Evolutionary conservation across 768 basidiomycete species (phyloP).

Genomic region (Kwoniella dendrophila): DNA sequence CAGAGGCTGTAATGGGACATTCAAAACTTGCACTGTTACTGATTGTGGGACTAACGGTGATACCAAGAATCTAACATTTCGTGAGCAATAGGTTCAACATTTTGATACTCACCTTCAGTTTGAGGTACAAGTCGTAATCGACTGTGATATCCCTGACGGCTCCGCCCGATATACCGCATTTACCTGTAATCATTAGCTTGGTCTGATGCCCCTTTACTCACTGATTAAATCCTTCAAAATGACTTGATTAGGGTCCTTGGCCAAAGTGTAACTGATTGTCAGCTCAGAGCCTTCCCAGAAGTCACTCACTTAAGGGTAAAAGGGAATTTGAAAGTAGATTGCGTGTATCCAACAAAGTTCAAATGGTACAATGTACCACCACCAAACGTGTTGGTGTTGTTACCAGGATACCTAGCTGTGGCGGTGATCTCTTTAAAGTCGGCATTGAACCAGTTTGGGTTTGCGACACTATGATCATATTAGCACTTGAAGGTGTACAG

Average conservation of each 20-base stretch:
- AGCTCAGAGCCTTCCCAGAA: background rate
- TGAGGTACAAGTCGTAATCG: conserved; percentile 52
- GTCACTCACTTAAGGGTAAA: conserved; percentile 48
- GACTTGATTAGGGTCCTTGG: conserved; percentile 47
- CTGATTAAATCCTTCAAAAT: conserved; percentile 52
- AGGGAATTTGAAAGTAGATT: conserved; percentile 52
- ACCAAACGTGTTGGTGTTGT: conserved; percentile 42
- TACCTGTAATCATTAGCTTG: conserved; percentile 28
- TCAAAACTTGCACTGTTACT: conserved; percentile 51
- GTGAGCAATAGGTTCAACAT: conserved; percentile 16
- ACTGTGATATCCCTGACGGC: conserved; percentile 47
- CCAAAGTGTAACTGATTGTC: conserved; percentile 43
- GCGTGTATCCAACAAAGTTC: conserved; percentile 49
- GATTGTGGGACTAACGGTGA: conserved; percentile 46
- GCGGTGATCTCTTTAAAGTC: conserved; percentile 53
- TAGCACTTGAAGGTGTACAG: background rate
- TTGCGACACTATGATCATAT: conserved; percentile 37
- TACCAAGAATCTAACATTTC: conserved; percentile 43
- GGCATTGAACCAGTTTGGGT: conserved; percentile 56
- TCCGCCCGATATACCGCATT: conserved; percentile 44
- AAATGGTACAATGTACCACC: conserved; percentile 52
- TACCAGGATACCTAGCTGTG: conserved; percentile 40
- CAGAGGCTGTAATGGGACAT: conserved; percentile 48
- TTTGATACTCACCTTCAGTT: conserved; percentile 36
- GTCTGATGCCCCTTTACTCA: conserved; percentile 28